Evolutionary conservation across 108 stramenopile species (phyloP).

Genomic region (Stephanodiscus triporus): DNA sequence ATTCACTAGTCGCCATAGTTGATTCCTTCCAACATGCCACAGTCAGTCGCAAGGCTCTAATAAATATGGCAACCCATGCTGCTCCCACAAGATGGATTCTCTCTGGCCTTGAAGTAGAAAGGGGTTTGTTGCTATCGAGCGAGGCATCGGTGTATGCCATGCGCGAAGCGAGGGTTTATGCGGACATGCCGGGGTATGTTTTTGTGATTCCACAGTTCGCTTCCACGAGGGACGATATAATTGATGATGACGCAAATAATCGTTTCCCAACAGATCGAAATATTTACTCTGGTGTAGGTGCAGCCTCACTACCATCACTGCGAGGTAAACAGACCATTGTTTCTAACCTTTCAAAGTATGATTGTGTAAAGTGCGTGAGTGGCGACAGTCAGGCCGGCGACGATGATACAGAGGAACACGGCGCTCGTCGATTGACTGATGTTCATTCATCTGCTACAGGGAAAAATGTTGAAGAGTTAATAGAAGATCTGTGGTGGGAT

Average conservation of each 20-base stretch:
- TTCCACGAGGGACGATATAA: constrained; percentile 43
- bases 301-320: constrained; percentile 35
- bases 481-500: constrained; percentile 70
- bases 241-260: constrained; percentile 26
- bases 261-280: constrained; percentile 23
- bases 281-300: constrained; percentile 42
- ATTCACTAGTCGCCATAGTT: constrained; percentile 61
- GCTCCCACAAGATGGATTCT: constrained; percentile 83
- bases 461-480: constrained; percentile 39
- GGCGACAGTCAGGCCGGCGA: neutral
- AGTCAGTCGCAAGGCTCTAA: constrained; percentile 77
- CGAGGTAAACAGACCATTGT: constrained; percentile 42
- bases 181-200: constrained; percentile 56
- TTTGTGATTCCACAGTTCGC: constrained; percentile 83
- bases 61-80: constrained; percentile 86
- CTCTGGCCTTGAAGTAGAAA: constrained; percentile 77
- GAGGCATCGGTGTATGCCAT: constrained; percentile 68
- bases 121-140: constrained; percentile 72
- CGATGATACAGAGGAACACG: constrained; percentile 17
- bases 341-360: constrained; percentile 40
- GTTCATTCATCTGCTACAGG: constrained; percentile 11
- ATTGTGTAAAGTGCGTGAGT: constrained; percentile 38
- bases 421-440: constrained; percentile 22
- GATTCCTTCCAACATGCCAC: constrained; percentile 33
- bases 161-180: constrained; percentile 51